phyloP scores from a whole-genome alignment of 169 alveolate genomes.

The Prorocentrum cordatum region DNA sequence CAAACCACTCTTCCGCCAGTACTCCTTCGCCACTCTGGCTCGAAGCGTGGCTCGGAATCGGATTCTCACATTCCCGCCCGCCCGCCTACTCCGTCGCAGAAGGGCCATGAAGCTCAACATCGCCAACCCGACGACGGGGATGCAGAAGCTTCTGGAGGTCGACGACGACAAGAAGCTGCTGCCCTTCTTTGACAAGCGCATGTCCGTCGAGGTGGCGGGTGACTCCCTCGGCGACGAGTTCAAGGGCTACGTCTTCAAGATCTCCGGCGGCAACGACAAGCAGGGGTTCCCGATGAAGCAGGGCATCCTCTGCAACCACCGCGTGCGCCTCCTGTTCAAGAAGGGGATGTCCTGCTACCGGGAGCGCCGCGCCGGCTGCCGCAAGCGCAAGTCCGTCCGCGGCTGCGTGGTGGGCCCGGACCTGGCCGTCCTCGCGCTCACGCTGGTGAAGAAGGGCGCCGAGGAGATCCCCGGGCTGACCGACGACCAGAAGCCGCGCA shows the following conservation, averaged over 20 bases:
- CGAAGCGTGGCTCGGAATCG: too few relatives aligned
- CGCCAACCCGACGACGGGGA: constrained; percentile 74
- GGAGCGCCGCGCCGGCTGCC: constrained; percentile 96
- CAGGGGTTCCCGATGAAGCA: constrained; percentile 98
- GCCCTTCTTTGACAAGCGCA: constrained; percentile 94
- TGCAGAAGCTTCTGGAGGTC: constrained; percentile 82
- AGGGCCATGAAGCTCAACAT: constrained; percentile 68
- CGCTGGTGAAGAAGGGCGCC: constrained; percentile 94
- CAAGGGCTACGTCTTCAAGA: constrained; percentile 91
- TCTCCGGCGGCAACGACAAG: constrained; percentile 72
- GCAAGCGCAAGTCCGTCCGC: constrained; percentile 97
- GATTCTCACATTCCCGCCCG: too few relatives aligned
- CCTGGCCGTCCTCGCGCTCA: constrained; percentile 91
- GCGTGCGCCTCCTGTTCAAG: constrained; percentile 85
- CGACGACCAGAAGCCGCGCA: constrained; percentile 91
- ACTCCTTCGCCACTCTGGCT: too few relatives aligned
- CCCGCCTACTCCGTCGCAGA: too few relatives aligned
- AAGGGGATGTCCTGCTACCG: constrained; percentile 88
- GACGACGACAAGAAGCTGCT: constrained; percentile 97
- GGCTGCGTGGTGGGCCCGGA: constrained; percentile 99
- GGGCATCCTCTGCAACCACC: constrained; percentile 89
- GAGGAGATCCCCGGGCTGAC: constrained; percentile 93
- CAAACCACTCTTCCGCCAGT: too few relatives aligned
- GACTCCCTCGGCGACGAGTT: constrained; percentile 96
- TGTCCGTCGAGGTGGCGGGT: constrained; percentile 97